A percentile compares a stretch with the other conserved stretches of the same genome.
Evolutionary conservation across 176 grass and related monocot genomes (phyloP).

Genomic region (Oryza australiensis): DNA sequence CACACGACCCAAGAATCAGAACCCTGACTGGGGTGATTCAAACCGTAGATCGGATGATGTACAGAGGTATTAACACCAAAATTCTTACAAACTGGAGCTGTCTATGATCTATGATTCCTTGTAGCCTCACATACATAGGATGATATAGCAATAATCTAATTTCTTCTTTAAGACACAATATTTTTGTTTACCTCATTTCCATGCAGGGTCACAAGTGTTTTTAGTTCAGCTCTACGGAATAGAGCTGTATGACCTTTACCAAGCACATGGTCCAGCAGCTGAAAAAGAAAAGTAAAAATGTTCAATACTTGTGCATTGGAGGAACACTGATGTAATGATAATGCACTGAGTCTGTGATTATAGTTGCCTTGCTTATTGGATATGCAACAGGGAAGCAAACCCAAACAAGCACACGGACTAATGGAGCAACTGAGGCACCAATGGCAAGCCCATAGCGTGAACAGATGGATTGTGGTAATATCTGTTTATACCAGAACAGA

Average conservation of each 20-base stretch:
- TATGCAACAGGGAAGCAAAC: conserved; percentile 92
- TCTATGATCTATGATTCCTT: neutral
- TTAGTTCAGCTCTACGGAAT: conserved; percentile 90
- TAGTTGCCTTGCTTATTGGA: conserved; percentile 86
- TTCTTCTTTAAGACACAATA: conserved; percentile 20
- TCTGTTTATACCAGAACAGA: conserved; percentile 49
- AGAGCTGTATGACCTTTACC: conserved; percentile 79
- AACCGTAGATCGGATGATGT: neutral
- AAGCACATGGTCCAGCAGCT: conserved; percentile 79
- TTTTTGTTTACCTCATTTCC: conserved; percentile 72
- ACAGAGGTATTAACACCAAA: neutral
- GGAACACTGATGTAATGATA: neutral
- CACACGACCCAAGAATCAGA: neutral
- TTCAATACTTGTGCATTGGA: conserved; percentile 1
- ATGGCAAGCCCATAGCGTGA: conserved; percentile 83
- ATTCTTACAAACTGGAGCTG: neutral
- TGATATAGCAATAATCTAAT: neutral
- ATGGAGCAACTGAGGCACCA: conserved; percentile 74
- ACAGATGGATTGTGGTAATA: conserved; percentile 84
- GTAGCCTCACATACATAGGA: neutral
- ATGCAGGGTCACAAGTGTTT: conserved; percentile 91
- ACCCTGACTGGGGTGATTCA: neutral
- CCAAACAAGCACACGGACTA: conserved; percentile 83
- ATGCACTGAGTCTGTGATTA: conserved; percentile 3
- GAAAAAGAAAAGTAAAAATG: conserved; percentile 40